These are phyloP conservation scores for Penicillium paneum DNA, from an alignment of 2,329 filamentous ascomycete species.

Conservation along the genomic window DNA sequence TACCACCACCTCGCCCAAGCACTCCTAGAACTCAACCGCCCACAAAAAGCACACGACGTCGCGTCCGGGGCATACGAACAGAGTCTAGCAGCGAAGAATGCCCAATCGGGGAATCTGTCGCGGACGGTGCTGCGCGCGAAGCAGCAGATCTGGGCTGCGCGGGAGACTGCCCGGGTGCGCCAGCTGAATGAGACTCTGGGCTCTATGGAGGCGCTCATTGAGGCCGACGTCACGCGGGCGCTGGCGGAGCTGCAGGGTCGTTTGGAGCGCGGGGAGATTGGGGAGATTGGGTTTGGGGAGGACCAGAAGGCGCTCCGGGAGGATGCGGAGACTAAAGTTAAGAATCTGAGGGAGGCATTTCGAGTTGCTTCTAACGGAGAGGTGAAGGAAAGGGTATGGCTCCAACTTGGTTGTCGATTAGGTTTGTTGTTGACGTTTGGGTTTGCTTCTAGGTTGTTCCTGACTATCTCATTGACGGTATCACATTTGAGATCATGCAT, in stretches of 20 bases:
- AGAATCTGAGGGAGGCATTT: slow-evolving; percentile 46
- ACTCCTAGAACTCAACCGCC: slow-evolving; percentile 68
- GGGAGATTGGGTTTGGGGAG: slow-evolving; percentile 67
- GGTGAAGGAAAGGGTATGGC: slow-evolving; percentile 43
- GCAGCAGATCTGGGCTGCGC: slow-evolving; percentile 78
- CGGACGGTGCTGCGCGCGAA: slow-evolving; percentile 74
- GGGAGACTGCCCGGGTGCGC: slow-evolving; percentile 54
- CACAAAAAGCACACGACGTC: slow-evolving; percentile 67
- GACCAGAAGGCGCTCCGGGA: slow-evolving; percentile 57
- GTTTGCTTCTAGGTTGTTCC: slow-evolving; percentile 41
- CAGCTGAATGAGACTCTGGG: slow-evolving; percentile 45
- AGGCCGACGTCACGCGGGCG: slow-evolving; percentile 39
- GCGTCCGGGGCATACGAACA: slow-evolving; percentile 70
- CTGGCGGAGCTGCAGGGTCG: slow-evolving; percentile 35
- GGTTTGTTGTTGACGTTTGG: slow-evolving; percentile 5
- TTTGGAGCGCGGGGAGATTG: slow-evolving; percentile 44
- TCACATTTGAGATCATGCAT: slow-evolving; percentile 52
- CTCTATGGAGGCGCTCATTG: slow-evolving; percentile 41
- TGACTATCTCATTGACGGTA: slow-evolving; percentile 49
- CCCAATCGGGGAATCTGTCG: slow-evolving; percentile 68
- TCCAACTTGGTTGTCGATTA: background rate
- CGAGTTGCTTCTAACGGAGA: slow-evolving; percentile 41
- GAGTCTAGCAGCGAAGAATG: slow-evolving; percentile 62
- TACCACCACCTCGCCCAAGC: slow-evolving; percentile 81
- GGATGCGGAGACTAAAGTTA: slow-evolving; percentile 48